Base-by-base conservation (phyloP, 2,329 filamentous ascomycete genomes). In the Botrytis aclada region DNA sequence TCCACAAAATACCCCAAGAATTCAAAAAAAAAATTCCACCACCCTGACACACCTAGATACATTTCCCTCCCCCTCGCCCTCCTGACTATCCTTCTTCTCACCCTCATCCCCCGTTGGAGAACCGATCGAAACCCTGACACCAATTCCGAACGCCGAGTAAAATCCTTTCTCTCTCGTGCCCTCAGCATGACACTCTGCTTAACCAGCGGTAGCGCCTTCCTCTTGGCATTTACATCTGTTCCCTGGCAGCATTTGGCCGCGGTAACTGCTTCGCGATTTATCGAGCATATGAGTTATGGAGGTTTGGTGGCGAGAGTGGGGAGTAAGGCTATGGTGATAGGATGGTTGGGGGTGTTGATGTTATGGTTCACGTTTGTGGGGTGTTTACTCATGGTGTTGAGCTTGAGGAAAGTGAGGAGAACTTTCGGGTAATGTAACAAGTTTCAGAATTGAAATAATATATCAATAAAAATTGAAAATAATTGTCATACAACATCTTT, bases 331-430 rank as follows among this genome's bases (percentile, higher is more conserved):
- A 61, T 37, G 34, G 34, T 61, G 1, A 34, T 61, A 61, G 58
- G 58, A n/a, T 61, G 58, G 58, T 22, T 61, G 34, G 58, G 34
- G 20, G 58, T 61, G 0, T 61, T 61, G 34, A 61, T 61, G 34
- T 14, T 61, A 20, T 61, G 58, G 58, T 61, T 61, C 6, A 34
- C 58, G 22, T 61, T 39, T 39, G 39, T 39, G 58, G 58, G 34
- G 32, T 61, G 58, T 61, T 39, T 61, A 61, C 58, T 41, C 14
- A 62, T 62, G 60, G 37, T 41, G 25, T 62, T 62, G 60, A 62
- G 60, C 29, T 41, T 62, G 34, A 62, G 37, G 60, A 62, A 62
- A 41, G 60, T 62, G 37, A 41, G 60, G 14, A 62, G 34, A 9
- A 62, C 60, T n/a, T 62, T 41, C 18, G 37, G 60, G n/a, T 39